These are phyloP conservation scores for Penicillium macrosclerotiorum DNA, from an alignment of 495 filamentous ascomycete species.

Conservation along the genomic window DNA sequence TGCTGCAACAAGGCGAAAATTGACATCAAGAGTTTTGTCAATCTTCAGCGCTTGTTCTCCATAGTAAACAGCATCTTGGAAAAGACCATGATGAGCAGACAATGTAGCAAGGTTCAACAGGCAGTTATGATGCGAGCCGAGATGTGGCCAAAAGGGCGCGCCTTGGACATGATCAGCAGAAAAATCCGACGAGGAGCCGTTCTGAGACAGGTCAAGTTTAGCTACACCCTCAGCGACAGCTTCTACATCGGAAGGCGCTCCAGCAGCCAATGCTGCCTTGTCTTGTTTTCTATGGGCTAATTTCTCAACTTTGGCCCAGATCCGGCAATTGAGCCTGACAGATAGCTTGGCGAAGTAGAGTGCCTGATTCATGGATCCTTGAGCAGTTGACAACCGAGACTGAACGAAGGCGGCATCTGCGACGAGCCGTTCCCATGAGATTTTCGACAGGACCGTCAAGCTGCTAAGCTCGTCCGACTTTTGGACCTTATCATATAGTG, in stretches of 20 bases:
- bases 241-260: slow-evolving; percentile 35
- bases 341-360: slow-evolving; percentile 64
- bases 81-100: slow-evolving; percentile 80
- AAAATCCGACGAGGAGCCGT: slow-evolving; percentile 19
- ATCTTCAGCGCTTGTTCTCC: slow-evolving; percentile 80
- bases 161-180: slow-evolving; percentile 45
- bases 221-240: slow-evolving; percentile 43
- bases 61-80: slow-evolving; percentile 88
- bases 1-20: slow-evolving; percentile 51
- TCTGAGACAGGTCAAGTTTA: slow-evolving; percentile 39
- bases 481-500: slow-evolving; percentile 38
- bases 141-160: slow-evolving; percentile 77
- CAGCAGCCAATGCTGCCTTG: slow-evolving; percentile 17
- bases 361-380: slow-evolving; percentile 62
- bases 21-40: slow-evolving; percentile 63
- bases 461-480: slow-evolving; percentile 26
- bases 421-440: slow-evolving; percentile 45
- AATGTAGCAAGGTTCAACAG: slow-evolving; percentile 69
- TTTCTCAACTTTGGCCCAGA: slow-evolving; percentile 69
- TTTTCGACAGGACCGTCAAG: slow-evolving; percentile 31
- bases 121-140: slow-evolving; percentile 66
- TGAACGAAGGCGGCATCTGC: slow-evolving; percentile 56
- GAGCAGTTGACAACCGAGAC: slow-evolving; percentile 62
- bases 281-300: slow-evolving; percentile 37
- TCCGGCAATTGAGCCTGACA: slow-evolving; percentile 62